Base-by-base conservation (phyloP, 1,284 basidiomycete genomes). In the Sporisorium reilianum region DNA sequence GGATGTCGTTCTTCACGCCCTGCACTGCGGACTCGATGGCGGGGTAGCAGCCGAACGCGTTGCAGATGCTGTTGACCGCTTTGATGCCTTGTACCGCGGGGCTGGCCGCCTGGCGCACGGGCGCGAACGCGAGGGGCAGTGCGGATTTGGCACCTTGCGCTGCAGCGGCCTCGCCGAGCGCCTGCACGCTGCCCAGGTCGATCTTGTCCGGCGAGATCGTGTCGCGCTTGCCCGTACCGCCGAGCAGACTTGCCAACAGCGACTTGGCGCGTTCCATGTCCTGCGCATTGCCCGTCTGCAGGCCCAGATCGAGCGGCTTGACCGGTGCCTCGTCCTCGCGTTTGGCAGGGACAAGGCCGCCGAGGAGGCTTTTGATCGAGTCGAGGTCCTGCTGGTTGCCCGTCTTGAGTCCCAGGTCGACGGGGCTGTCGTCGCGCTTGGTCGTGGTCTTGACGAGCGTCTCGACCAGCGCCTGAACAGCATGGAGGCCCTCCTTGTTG, bases 81-180 rank as follows among this genome's bases (percentile, higher is more conserved):
- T 67, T 67, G 61, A 73, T 51, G 2, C 16, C 70, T 25, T 64
- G 44, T 1, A 73, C 64, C n/a, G 64, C 70, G 3, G 70, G 70
- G 34, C 61, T 67, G 18, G 57, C 61, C 0, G 53, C 48, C 28
- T 67, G 64, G 54, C 67, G 60, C 57, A 73, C 46, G 1, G 60
- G 70, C 0, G 26, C 10, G 0, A 69, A 25, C 3, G 63, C 63
- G 12, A 75, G 41, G 1, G 65, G 66, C 6, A 65, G n/a, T 2
- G 52, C 65, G 14, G 34, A n/a, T 28, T 69, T 59, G 25, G 38
- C 42, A 0, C 38, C 64, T n/a, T 58, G 12, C 11, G 25, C n/a
- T 22, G 44, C 48, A 14, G 56, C 38, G 8, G 32, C 48, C 3
- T 41, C 45, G 20, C 41, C 58, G 18, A 69, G 45, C 7, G 6